Conservation (phyloP, 192 early-diverging fungal species). For the Chytriomyces sp. region DNA sequence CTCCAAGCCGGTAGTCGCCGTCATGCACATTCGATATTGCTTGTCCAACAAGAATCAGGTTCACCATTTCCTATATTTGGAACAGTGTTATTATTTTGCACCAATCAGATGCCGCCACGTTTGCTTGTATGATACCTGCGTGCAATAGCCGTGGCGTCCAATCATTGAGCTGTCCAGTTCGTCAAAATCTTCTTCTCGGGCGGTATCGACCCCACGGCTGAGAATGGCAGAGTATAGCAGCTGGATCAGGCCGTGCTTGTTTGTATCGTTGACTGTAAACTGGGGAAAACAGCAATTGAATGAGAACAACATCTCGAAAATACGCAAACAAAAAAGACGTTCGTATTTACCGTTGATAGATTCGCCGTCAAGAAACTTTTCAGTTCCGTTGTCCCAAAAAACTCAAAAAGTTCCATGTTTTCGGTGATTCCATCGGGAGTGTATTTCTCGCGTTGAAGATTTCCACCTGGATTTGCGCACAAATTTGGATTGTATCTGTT, state of each 20-base stretch:
- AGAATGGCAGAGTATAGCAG: conserved; percentile 56
- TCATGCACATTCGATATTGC: conserved; percentile 59
- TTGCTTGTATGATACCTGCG: conserved; percentile 44
- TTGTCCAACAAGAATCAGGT: conserved; percentile 52
- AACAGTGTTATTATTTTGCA: conserved; percentile 46
- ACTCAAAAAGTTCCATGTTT: conserved; percentile 44
- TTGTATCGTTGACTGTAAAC: conserved; percentile 34
- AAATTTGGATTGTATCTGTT: conserved; percentile 36
- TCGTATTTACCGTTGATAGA: conserved; percentile 12
- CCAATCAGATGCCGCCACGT: background rate
- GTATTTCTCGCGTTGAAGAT: conserved; percentile 23
- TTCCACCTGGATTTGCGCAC: conserved; percentile 18
- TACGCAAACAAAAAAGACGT: background rate
- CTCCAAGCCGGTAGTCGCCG: conserved; percentile 50
- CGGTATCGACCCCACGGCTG: conserved; percentile 41
- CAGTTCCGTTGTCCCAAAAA: conserved; percentile 28
- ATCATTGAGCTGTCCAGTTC: conserved; percentile 48
- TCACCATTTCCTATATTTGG: conserved; percentile 54
- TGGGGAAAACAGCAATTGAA: conserved; percentile 53
- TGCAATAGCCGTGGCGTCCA: conserved; percentile 61
- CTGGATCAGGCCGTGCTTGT: conserved; percentile 49
- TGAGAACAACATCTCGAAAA: conserved; percentile 35
- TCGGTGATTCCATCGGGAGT: conserved; percentile 44
- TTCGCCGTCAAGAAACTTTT: conserved; percentile 14
- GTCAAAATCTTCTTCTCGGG: conserved; percentile 57